Evolutionary conservation across 345 rosid genomes (phyloP), one percentile per base, ranked within the genome.

Genomic region (Diplotaxis tenuifolia): DNA sequence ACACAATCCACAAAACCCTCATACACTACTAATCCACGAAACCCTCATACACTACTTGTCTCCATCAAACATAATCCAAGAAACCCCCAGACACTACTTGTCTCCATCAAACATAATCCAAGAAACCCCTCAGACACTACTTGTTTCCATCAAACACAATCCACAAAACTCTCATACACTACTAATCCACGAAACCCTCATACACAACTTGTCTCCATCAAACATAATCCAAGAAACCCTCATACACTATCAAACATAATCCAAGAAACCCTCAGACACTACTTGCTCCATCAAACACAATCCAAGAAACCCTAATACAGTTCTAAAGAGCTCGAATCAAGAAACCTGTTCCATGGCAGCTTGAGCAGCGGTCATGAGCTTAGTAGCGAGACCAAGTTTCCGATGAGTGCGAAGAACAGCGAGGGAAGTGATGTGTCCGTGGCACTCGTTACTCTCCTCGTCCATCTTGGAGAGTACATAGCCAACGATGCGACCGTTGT

Each of bases 281-380:
- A 36, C 47, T 12, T 18, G 12, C 47, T 18, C 61, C 40, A 70
- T 6, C 18, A 25, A 38, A 49, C 55, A 61, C 47, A 61, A 61
- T 18, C 23, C 9, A 22, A 36, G 14, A 47, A 22, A 7, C 25
- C 49, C 29, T 29, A 4, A 32, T 49, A 22, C 9, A 58, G n/a
- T 3, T 54, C 14, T 69, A 21, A 54, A 69, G 25, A 57, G 36
- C 38, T 34, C 4, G 21, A 50, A 16, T 62, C 40, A n/a, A 45
- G 52, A 5, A 16, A 88, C 99, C 97, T 95, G 99, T 68, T 90
- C 97, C 99, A 95, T 95, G 78, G 98, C 99, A 7, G 83, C 85
- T 49, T 95, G 99, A 19, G 99, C 99, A 62, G 99, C 99, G 78
- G 15, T 92, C 99, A 95, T 95, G 83, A 95, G 99, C 89, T 95